These are phyloP conservation scores for Pyronema omphalodes DNA, from an alignment of 495 filamentous ascomycete species.

Conservation along the genomic window DNA sequence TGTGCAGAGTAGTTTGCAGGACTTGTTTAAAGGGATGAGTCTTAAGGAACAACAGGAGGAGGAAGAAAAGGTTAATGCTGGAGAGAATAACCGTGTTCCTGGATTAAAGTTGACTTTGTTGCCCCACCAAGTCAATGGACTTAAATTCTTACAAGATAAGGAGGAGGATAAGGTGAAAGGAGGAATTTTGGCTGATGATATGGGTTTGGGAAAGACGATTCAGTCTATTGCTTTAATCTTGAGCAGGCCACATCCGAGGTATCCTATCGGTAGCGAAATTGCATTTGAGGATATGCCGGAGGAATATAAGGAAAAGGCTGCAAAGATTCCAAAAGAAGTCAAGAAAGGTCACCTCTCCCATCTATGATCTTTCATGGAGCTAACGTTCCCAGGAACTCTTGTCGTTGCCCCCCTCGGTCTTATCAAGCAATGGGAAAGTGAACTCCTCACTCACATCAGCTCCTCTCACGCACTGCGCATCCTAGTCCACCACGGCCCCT, in stretches of 20 bases:
- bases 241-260: constrained; percentile 51
- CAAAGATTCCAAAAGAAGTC: constrained; percentile 41
- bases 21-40: no score
- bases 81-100: constrained; percentile 54
- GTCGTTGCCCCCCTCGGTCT: constrained; percentile 89
- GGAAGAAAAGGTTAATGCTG: constrained; percentile 39
- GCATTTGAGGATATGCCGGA: constrained; percentile 19
- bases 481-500: constrained; percentile 72
- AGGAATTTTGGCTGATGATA: constrained; percentile 75
- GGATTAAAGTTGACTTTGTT: constrained; percentile 73
- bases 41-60: constrained; percentile 27
- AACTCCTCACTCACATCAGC: constrained; percentile 63
- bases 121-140: constrained; percentile 81
- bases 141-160: constrained; percentile 81
- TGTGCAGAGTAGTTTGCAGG: no score
- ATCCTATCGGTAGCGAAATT: constrained; percentile 28
- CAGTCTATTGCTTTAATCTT: constrained; percentile 71
- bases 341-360: constrained; percentile 30
- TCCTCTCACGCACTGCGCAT: constrained; percentile 52
- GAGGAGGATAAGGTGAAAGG: constrained; percentile 67
- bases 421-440: constrained; percentile 93
- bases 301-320: constrained; percentile 29
- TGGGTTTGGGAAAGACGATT: constrained; percentile 72
- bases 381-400: constrained; percentile 38
- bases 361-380: not conserved